Conservation (phyloP, 2,329 filamentous ascomycete species). For the Rachicladosporium sp. region DNA sequence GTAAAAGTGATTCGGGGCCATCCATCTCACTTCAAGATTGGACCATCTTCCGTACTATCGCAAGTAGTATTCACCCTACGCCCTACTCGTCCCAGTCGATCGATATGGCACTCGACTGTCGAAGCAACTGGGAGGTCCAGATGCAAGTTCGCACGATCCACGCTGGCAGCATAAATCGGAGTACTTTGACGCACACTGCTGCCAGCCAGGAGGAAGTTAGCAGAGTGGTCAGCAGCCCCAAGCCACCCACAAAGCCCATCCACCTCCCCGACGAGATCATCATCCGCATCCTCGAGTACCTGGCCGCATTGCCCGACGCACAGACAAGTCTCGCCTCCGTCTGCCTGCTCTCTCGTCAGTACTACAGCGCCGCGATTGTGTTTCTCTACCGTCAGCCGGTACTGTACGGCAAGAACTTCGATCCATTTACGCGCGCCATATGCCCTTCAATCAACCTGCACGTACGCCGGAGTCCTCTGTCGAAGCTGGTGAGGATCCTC, state of each 20-base stretch:
- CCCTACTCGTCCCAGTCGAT: not conserved
- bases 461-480: constrained; percentile 36
- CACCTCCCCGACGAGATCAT: constrained; percentile 45
- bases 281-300: constrained; percentile 35
- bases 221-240: no score
- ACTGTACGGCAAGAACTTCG: constrained; percentile 41
- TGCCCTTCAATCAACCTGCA: constrained; percentile 40
- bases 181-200: no score
- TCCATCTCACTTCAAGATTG: no score
- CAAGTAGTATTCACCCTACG: not conserved
- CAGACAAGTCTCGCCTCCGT: constrained; percentile 40
- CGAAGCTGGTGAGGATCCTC: constrained; percentile 39
- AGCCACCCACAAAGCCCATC: constrained; percentile 7
- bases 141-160: constrained; percentile 11
- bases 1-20: no score
- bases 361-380: constrained; percentile 42
- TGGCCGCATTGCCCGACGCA: constrained; percentile 25
- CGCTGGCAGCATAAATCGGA: no score
- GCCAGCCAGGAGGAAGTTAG: no score
- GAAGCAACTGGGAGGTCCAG: constrained; percentile 23
- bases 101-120: constrained; percentile 23
- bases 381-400: constrained; percentile 42
- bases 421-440: constrained; percentile 41
- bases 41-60: no score
- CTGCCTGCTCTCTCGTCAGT: constrained; percentile 42